phyloP scores from a whole-genome alignment of 441 rosid genomes.

The Pelargonium citronellum region DNA sequence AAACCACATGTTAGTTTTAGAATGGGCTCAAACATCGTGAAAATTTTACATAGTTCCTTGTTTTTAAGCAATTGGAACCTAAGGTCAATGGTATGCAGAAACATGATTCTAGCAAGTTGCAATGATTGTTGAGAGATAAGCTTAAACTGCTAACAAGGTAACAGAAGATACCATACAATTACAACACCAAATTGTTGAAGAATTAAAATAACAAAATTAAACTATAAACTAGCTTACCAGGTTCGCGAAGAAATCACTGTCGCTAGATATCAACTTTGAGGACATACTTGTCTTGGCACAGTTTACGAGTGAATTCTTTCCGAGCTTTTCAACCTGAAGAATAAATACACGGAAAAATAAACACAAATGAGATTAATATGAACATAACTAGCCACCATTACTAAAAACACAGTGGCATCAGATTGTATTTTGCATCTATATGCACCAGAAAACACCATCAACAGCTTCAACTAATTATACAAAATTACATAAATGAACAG shows the following conservation, averaged over 20 bases:
- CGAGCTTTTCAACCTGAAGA: slow-evolving; percentile 84
- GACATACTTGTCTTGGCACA: slow-evolving; percentile 99
- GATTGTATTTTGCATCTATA: background rate
- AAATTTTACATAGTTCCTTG: background rate
- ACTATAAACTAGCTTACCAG: slow-evolving; percentile 43
- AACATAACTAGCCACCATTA: background rate
- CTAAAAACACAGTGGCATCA: background rate
- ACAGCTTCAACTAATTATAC: background rate
- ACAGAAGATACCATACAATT: background rate
- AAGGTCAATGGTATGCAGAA: background rate
- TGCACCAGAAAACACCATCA: background rate
- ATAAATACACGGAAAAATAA: background rate
- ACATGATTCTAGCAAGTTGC: background rate
- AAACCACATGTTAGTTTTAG: background rate
- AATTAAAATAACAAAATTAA: background rate
- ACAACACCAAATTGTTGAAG: background rate
- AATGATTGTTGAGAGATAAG: background rate
- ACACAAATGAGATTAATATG: background rate
- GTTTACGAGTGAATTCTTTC: slow-evolving; percentile 78
- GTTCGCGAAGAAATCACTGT: slow-evolving; percentile 90
- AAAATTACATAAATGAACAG: background rate
- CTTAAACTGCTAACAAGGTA: background rate
- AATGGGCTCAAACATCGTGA: background rate
- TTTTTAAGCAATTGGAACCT: background rate
- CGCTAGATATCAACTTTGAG: slow-evolving; percentile 83